Evolutionary conservation across 805 yeast genomes (phyloP), one percentile per base, ranked within the genome.

Genomic region (Groenewaldozyma tartarivorans): DNA sequence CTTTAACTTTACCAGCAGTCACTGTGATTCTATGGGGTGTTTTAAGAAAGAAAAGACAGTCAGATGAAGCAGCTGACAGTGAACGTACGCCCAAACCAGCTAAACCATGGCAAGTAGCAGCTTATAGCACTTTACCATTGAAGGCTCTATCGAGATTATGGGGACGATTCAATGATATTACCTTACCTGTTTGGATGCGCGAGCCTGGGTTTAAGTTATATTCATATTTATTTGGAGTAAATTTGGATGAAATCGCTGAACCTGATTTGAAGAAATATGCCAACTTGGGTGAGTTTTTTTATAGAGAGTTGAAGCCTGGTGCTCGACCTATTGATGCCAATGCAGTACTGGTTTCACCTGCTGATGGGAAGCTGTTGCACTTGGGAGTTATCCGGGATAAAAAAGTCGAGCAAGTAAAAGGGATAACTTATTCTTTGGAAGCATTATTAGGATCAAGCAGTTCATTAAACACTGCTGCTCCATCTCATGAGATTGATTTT

Each of bases 371-470:
- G 48, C 81, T 92, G 15, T 66, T 92, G 44, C 88, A 85, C 52
- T 73, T 85, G 44, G 99, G 99, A 19, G 67, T 75, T 22, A 75
- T 84, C 31, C 95, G 95, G 26, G 84, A 82, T 50, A 53, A 58
- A 27, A 53, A 59, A 27, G 86, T 92, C 45, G 97, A 92, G 60
- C 97, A 90, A 61, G 97, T 92, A 32, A 92, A 92, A 64, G 98
- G 98, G 5, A 75, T 92, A 76, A 85, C 94, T 1, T 92, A 92
- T 60, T 79, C 94, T 2, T 72, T 92, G 13, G 90, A 84, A 49
- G 88, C 94, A 6, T 73, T 92, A 41, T 69, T 92, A 35, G 99
- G 99, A 3, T 37, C 34, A 4, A 22, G 29, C 16, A 27, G 35
- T 11, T 35, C 48, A 1, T 30, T 35, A 3, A 4, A 18, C 9